Evolutionary conservation across 108 stramenopile species (phyloP).

Genomic region (Schizochytrium sp.): DNA sequence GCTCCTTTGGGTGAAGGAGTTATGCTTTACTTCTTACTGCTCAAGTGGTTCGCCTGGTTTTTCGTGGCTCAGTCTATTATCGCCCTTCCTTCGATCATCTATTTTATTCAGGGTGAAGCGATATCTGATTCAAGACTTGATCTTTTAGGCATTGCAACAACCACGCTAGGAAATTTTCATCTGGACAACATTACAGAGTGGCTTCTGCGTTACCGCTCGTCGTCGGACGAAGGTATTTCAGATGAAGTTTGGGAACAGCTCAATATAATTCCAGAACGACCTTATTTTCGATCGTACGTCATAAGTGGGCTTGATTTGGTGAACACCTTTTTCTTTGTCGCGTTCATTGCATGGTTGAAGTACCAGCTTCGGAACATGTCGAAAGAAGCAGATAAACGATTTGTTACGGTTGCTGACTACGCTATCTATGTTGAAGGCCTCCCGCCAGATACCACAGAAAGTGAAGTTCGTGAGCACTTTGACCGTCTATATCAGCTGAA

Average conservation of each 20-base stretch:
- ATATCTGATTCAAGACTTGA: not conserved
- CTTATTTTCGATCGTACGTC: not conserved
- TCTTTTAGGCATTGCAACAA: not conserved
- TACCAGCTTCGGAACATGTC: not conserved
- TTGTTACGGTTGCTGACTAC: not conserved
- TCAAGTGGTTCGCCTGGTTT: slow-evolving; percentile 30
- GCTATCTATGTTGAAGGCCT: not conserved
- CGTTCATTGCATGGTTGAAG: not conserved
- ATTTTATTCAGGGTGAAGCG: not conserved
- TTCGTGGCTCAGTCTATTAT: slow-evolving; percentile 25
- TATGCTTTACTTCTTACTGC: slow-evolving; percentile 26
- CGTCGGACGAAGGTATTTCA: not conserved
- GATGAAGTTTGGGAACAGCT: not conserved
- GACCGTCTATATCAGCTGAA: slow-evolving; percentile 33
- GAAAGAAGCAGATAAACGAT: not conserved
- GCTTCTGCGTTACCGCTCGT: not conserved
- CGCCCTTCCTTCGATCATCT: not conserved
- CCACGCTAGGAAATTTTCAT: slow-evolving; percentile 41
- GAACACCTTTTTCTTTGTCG: not conserved
- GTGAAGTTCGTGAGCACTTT: slow-evolving; percentile 28
- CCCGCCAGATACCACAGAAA: not conserved
- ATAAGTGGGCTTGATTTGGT: slow-evolving; percentile 33
- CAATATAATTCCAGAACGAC: not conserved
- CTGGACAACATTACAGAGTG: not conserved
- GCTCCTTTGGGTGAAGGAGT: slow-evolving; percentile 50